These are phyloP conservation scores for Cupressus sempervirens DNA, from an alignment of 75 land plant genomes.

Conservation along the genomic window DNA sequence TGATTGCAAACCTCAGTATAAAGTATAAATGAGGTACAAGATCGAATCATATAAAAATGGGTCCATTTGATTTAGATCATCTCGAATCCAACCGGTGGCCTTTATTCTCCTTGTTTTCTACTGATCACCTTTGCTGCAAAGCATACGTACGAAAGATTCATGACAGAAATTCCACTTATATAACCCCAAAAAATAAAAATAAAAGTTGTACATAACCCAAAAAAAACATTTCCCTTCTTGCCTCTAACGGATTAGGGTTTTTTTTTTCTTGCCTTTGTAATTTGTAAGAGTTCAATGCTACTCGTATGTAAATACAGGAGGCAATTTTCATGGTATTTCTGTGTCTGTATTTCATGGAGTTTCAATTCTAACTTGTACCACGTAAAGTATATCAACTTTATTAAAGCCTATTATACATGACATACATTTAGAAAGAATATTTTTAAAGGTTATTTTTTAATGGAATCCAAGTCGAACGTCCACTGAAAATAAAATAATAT, in stretches of 20 bases:
- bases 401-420: neutral
- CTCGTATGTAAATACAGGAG: conserved; percentile 1
- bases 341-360: neutral
- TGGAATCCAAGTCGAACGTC: neutral
- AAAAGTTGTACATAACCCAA: neutral
- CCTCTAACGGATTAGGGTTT: neutral
- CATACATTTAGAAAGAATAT: neutral
- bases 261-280: neutral
- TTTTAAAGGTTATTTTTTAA: neutral
- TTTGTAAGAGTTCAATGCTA: neutral
- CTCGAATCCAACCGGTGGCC: neutral
- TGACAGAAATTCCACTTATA: neutral
- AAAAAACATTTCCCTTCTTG: neutral
- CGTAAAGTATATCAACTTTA: neutral
- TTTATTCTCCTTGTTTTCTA: neutral
- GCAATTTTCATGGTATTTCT: neutral
- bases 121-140: neutral
- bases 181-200: neutral
- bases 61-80: neutral
- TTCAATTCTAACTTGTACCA: neutral
- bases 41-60: neutral
- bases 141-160: neutral
- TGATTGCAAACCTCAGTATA: conserved; percentile 1
- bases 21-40: neutral
- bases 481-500: neutral